These are phyloP conservation scores for Leptographium lundbergii DNA, from an alignment of 2,329 filamentous ascomycete genomes.

Conservation along the genomic window DNA sequence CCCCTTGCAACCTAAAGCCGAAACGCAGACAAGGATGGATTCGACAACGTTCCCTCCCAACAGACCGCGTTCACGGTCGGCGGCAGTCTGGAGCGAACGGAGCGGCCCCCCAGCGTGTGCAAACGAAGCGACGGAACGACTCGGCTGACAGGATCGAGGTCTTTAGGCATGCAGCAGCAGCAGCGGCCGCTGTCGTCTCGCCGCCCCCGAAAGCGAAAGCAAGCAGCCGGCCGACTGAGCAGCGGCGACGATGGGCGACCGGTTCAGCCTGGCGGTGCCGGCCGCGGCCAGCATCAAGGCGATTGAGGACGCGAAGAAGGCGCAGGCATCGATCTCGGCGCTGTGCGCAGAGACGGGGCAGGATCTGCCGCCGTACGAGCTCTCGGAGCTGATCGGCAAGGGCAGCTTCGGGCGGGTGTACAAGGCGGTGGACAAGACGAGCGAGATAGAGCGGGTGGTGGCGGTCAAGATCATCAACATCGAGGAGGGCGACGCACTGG, in stretches of 20 bases:
- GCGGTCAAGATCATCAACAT: constrained; percentile 76
- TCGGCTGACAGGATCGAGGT: not conserved
- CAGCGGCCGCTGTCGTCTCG: not conserved
- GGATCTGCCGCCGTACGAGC: constrained; percentile 44
- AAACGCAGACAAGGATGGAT: not conserved
- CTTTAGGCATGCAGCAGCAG: not conserved
- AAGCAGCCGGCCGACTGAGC: not conserved
- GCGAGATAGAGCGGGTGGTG: constrained; percentile 33
- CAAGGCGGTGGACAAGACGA: constrained; percentile 33
- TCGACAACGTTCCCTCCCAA: not conserved
- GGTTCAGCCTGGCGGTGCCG: constrained; percentile 1
- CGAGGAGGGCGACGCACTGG: constrained; percentile 58
- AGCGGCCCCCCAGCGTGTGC: not conserved
- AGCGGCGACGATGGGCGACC: not conserved
- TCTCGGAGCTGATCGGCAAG: constrained; percentile 56
- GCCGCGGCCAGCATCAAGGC: constrained; percentile 28
- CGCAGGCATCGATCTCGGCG: constrained; percentile 46
- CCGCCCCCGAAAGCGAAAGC: not conserved
- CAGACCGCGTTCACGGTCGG: not conserved
- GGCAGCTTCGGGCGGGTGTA: constrained; percentile 57
- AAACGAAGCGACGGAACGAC: too few species aligned
- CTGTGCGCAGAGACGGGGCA: constrained; percentile 43
- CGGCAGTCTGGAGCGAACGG: not conserved
- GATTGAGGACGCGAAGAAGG: constrained; percentile 50
- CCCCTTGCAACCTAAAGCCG: not conserved